Evolutionary conservation across 768 basidiomycete species (phyloP).

Genomic region (Collybiopsis luxurians): DNA sequence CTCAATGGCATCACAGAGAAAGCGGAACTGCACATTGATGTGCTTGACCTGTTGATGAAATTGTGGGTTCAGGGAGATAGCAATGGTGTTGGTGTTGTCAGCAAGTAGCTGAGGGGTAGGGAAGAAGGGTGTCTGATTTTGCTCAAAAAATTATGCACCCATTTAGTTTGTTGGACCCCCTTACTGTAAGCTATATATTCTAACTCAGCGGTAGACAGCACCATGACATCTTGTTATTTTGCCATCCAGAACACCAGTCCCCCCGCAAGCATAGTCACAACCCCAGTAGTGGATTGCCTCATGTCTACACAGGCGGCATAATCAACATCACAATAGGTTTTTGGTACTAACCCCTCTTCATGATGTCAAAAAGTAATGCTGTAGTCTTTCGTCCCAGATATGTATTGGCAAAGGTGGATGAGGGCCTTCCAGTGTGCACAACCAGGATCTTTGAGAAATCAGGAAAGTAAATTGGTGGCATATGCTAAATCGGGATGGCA

Average conservation of each 20-base stretch:
- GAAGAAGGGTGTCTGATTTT: background rate
- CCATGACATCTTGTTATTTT: background rate
- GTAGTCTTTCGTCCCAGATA: background rate
- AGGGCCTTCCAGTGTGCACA: background rate
- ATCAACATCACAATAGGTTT: background rate
- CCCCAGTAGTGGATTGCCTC: background rate
- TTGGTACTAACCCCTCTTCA: background rate
- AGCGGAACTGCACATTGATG: constrained; percentile 32
- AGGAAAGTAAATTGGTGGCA: background rate
- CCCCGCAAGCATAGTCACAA: background rate
- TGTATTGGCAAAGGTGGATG: background rate
- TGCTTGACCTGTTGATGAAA: constrained; percentile 31
- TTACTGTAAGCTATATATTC: background rate
- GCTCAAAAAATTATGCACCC: background rate
- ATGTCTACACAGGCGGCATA: background rate
- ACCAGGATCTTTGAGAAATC: constrained; percentile 4
- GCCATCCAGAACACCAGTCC: background rate
- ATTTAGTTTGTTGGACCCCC: background rate
- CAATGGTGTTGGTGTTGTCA: constrained; percentile 27
- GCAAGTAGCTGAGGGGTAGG: background rate
- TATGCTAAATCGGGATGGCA: background rate
- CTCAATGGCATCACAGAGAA: constrained; percentile 22
- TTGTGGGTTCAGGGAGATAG: constrained; percentile 18
- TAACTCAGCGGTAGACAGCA: background rate
- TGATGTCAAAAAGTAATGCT: background rate